Percentiles rank a stretch among this genome's conserved stretches.
Evolutionary conservation across 148 eudicot species (phyloP).

Genomic region (Pouteria glomerata): DNA sequence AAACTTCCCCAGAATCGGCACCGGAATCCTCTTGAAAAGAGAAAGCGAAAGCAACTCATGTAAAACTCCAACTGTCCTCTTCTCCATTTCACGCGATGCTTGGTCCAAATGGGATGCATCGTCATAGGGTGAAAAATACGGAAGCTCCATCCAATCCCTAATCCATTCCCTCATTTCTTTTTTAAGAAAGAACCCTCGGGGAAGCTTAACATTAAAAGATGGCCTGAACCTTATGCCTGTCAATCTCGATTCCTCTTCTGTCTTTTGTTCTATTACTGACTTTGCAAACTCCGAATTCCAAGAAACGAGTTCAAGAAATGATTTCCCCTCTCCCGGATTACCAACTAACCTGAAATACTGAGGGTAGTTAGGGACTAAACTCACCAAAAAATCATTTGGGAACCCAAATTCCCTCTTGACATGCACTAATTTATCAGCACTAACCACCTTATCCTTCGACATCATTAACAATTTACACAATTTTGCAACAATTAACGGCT

Average conservation of each 20-base stretch:
- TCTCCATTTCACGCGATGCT: constrained; percentile 77
- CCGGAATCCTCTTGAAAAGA: constrained; percentile 63
- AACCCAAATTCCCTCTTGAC: constrained; percentile 84
- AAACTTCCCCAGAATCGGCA: constrained; percentile 74
- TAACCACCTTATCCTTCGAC: constrained; percentile 60
- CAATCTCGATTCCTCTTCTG: constrained; percentile 55
- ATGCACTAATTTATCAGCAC: constrained; percentile 55
- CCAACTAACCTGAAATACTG: constrained; percentile 56
- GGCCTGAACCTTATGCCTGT: constrained; percentile 75
- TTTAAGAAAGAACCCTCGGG: constrained; percentile 60
- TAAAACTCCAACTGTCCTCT: constrained; percentile 80
- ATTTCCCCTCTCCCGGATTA: constrained; percentile 32
- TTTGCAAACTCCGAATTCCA: constrained; percentile 55
- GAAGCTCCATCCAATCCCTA: constrained; percentile 91
- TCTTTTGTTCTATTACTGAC: constrained; percentile 53
- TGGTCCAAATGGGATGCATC: constrained; percentile 53
- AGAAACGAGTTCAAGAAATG: constrained; percentile 55
- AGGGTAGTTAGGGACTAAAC: constrained; percentile 45
- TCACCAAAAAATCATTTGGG: constrained; percentile 60
- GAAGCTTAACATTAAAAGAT: constrained; percentile 57
- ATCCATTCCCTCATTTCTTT: constrained; percentile 96
- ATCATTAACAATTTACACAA: constrained; percentile 76
- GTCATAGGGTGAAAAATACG: constrained; percentile 77
- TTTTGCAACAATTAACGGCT: constrained; percentile 46
- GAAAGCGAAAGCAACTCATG: constrained; percentile 81